phyloP scores from a whole-genome alignment of 164 flowering plant genomes.

The Aristolochia contorta region DNA sequence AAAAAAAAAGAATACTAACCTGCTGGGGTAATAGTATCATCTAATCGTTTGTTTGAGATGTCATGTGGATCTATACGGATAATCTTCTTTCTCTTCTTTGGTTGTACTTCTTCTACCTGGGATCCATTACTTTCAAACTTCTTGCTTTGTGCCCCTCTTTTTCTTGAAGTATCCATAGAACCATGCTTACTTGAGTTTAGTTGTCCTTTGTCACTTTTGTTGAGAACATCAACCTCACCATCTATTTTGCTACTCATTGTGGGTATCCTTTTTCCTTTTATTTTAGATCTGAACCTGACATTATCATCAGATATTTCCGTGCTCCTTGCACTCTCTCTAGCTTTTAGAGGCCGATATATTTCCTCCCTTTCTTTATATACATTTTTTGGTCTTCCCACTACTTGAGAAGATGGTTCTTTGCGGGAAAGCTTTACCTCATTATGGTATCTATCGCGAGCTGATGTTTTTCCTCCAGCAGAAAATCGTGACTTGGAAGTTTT shows the following conservation, averaged over 20 bases:
- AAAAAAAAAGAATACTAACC: conserved; percentile 33
- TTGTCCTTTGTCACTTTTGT: conserved; percentile 14
- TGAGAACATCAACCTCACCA: conserved; percentile 10
- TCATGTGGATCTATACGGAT: conserved; percentile 65
- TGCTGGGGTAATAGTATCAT: conserved; percentile 33
- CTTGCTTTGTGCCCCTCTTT: conserved; percentile 20
- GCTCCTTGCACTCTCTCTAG: conserved; percentile 5
- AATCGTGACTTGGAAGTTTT: too few relatives aligned
- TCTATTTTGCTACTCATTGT: background rate
- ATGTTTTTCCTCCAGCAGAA: too few relatives aligned
- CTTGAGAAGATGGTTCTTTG: too few relatives aligned
- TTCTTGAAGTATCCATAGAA: conserved; percentile 14
- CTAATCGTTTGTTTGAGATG: conserved; percentile 70
- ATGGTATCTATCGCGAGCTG: too few relatives aligned
- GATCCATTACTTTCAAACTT: conserved; percentile 20
- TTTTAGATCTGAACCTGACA: conserved; percentile 8
- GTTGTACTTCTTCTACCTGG: conserved; percentile 20
- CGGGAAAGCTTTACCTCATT: too few relatives aligned
- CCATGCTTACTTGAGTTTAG: conserved; percentile 8
- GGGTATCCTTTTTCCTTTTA: conserved; percentile 7
- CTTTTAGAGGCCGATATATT: conserved; percentile 7
- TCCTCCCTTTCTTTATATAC: background rate
- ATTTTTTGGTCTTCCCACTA: too few relatives aligned
- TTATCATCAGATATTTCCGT: conserved; percentile 1
- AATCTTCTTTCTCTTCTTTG: conserved; percentile 43